phyloP scores from a whole-genome alignment of 257 asterid genomes.

The Solanum bulbocastanum region DNA sequence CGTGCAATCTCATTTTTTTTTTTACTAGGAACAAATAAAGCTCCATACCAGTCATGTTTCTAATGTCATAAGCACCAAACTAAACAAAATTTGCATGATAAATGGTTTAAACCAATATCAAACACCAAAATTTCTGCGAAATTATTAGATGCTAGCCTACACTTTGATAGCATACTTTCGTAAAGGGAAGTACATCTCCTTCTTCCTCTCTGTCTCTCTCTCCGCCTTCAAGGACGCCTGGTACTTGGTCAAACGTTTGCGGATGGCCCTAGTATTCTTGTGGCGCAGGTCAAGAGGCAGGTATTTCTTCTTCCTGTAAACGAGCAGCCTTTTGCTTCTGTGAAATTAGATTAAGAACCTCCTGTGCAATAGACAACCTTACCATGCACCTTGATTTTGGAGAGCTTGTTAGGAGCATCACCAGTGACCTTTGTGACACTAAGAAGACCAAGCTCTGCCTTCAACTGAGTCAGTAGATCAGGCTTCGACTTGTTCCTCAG shows the following conservation, averaged over 20 bases:
- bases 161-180: too few relatives aligned
- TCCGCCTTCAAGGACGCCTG: constrained; percentile 16
- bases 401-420: constrained; percentile 60
- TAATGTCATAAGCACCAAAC: too few relatives aligned
- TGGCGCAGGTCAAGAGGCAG: constrained; percentile 63
- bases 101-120: too few relatives aligned
- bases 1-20: too few relatives aligned
- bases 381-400: constrained; percentile 44
- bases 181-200: too few relatives aligned
- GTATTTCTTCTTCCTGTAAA: constrained; percentile 48
- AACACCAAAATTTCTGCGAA: too few relatives aligned
- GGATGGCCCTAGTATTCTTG: constrained; percentile 54
- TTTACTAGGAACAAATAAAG: too few relatives aligned
- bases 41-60: too few relatives aligned
- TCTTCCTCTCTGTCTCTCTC: too few relatives aligned
- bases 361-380: constrained; percentile 45
- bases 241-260: constrained; percentile 56
- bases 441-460: constrained; percentile 42
- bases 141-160: too few relatives aligned
- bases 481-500: constrained; percentile 42
- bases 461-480: constrained; percentile 37
- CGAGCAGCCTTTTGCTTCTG: constrained; percentile 55
- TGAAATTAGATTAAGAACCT: constrained; percentile 49
- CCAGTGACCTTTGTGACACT: constrained; percentile 56
- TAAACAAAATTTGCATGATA: too few relatives aligned